Percentiles rank a stretch among this genome's conserved stretches.
Evolutionary conservation across 176 grass and related monocot species (phyloP).

Genomic region (Metroxylon sagu): DNA sequence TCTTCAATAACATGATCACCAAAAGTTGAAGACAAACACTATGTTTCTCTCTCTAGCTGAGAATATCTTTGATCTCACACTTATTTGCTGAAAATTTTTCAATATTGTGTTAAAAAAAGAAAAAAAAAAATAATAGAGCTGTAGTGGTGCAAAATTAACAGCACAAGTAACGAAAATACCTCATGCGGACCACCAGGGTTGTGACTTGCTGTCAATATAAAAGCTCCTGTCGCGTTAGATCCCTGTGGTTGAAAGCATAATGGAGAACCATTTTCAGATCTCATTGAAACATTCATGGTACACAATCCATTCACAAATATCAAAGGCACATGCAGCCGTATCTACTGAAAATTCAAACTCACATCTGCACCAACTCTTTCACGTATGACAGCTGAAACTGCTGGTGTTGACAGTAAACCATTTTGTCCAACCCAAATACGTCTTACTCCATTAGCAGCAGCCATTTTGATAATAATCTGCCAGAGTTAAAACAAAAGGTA

Average conservation of each 20-base stretch:
- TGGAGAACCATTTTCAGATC: neutral
- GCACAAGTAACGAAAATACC: slow-evolving; percentile 27
- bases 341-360: slow-evolving; percentile 34
- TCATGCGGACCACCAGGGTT: slow-evolving; percentile 85
- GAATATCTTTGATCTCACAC: too few relatives aligned
- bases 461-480: slow-evolving; percentile 96
- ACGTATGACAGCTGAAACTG: slow-evolving; percentile 87
- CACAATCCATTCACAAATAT: too few relatives aligned
- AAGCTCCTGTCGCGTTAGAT: slow-evolving; percentile 86
- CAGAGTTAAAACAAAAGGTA: slow-evolving; percentile 6
- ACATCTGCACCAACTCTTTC: slow-evolving; percentile 94
- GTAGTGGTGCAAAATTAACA: too few relatives aligned
- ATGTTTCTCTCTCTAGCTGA: too few relatives aligned
- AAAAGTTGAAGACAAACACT: too few relatives aligned
- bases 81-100: too few relatives aligned
- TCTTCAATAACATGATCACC: too few relatives aligned
- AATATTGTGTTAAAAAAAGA: neutral
- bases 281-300: too few relatives aligned
- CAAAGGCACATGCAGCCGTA: neutral
- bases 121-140: slow-evolving; percentile 1
- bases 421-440: slow-evolving; percentile 91
- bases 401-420: slow-evolving; percentile 86
- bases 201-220: slow-evolving; percentile 94
- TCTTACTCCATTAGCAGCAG: slow-evolving; percentile 86
- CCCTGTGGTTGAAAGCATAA: slow-evolving; percentile 39